Conservation (phyloP, 345 rosid genomes). For the Mangifera indica region DNA sequence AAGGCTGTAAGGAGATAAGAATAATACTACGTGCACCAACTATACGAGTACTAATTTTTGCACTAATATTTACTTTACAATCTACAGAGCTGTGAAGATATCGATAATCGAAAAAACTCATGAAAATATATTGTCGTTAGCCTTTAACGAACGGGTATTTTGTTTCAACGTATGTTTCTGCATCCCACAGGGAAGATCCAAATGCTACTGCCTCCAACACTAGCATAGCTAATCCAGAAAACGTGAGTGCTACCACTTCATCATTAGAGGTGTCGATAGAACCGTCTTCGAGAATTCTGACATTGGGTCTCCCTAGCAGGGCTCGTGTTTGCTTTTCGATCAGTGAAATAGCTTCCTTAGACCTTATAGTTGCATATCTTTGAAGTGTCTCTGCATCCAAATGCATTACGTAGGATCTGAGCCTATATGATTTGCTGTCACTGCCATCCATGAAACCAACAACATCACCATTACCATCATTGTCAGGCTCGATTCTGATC, state of each 20-base stretch:
- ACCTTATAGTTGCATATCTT: conserved; percentile 85
- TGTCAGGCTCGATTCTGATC: conserved; percentile 55
- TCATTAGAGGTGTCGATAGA: conserved; percentile 61
- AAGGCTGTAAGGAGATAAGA: too few relatives aligned
- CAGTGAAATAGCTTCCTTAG: conserved; percentile 79
- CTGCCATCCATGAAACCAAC: conserved; percentile 31
- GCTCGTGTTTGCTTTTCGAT: conserved; percentile 92
- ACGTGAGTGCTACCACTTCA: conserved; percentile 51
- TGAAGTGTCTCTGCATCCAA: conserved; percentile 89
- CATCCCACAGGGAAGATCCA: conserved; percentile 91
- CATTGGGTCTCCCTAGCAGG: conserved; percentile 79
- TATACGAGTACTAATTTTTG: too few relatives aligned
- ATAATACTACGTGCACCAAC: too few relatives aligned
- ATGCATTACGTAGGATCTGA: conserved; percentile 78
- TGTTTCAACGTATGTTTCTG: conserved; percentile 81
- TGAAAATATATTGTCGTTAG: conserved; percentile 19
- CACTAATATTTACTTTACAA: neutral
- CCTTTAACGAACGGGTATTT: conserved; percentile 68
- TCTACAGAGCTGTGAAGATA: neutral
- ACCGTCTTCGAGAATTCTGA: conserved; percentile 70
- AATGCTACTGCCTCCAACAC: conserved; percentile 87
- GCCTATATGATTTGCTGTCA: conserved; percentile 47
- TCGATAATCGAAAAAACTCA: too few relatives aligned
- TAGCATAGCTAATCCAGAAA: conserved; percentile 81
- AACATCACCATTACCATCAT: conserved; percentile 24